Evolutionary conservation across 2,329 filamentous ascomycete genomes (phyloP), one percentile per base, ranked within the genome.

Genomic region (Sporothrix inflata): DNA sequence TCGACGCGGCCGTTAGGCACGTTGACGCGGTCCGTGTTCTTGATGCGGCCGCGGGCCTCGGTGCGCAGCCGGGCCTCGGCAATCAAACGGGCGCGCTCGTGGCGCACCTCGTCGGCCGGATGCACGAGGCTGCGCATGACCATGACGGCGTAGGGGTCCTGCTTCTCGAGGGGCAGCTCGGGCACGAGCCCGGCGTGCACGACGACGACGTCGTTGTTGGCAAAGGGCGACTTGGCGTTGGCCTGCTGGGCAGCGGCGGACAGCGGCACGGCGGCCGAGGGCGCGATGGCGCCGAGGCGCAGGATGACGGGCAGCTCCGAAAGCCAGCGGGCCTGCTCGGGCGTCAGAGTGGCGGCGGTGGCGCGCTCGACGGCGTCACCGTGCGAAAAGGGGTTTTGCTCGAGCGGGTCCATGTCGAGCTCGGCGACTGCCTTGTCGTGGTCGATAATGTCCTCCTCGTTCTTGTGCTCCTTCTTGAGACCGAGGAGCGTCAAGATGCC

Each of bases 181-280:
- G 95, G 93, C 0, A 96, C 90, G 1, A 98, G 85, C 0, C 96
- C 96, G 0, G 89, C 95, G 82, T 98, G 96, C 7, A 94, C 95
- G 68, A 94, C 91, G 5, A 91, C 85, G 4, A 97, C 85, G 72
- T 90, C 85, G 51, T 78, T 74, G 45, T 67, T 53, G 45, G 65
- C 65, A 74, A 79, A 78, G 3, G 78, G 78, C 8, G 76, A 49
- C 21, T 9, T 34, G 38, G 65, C 51, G 9, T 73, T 57, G 66
- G 27, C 61, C 16, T 51, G 24, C 7, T 27, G 47, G 16, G 42
- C 53, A 4, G 30, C 24, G 14, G 53, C 40, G 9, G 70, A 30
- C 0, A 90, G 84, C 1, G 81, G 82, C 0, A 38, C 42, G 27
- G 85, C 83, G 5, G 63, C 30, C 12, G 61, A 34, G 3, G 72